phyloP scores from a whole-genome alignment of 768 basidiomycete genomes.

The Tubosaeta sp. region DNA sequence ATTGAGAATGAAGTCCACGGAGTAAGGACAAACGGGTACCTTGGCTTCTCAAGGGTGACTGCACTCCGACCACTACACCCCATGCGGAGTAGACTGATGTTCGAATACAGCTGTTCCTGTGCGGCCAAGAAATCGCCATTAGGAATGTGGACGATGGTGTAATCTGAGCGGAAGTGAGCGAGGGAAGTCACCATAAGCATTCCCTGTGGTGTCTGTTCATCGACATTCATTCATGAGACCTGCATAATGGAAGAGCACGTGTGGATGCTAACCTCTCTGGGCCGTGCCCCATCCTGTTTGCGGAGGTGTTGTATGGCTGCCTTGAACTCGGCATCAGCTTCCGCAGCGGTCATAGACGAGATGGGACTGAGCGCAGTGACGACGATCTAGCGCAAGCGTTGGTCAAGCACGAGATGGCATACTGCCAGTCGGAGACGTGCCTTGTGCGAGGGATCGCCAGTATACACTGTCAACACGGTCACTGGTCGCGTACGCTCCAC shows the following conservation, averaged over 20 bases:
- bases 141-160: slow-evolving; percentile 77
- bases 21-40: slow-evolving; percentile 30
- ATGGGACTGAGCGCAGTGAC: slow-evolving; percentile 53
- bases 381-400: slow-evolving; percentile 43
- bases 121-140: slow-evolving; percentile 57
- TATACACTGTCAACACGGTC: slow-evolving; percentile 68
- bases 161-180: slow-evolving; percentile 84
- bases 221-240: slow-evolving; percentile 3
- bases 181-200: slow-evolving; percentile 78
- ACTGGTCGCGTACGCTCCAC: slow-evolving; percentile 60
- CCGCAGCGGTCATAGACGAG: slow-evolving; percentile 36
- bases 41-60: slow-evolving; percentile 73
- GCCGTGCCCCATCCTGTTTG: slow-evolving; percentile 64
- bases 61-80: slow-evolving; percentile 78
- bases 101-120: slow-evolving; percentile 68
- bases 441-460: slow-evolving; percentile 68
- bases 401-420: slow-evolving; percentile 11
- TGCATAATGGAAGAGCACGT: neutral
- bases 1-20: slow-evolving; percentile 5
- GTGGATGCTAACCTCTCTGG: slow-evolving; percentile 48
- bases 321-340: slow-evolving; percentile 56
- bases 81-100: slow-evolving; percentile 81
- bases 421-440: slow-evolving; percentile 27
- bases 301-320: slow-evolving; percentile 56
- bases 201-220: slow-evolving; percentile 55